These are phyloP conservation scores for Betula pendula DNA, from an alignment of 306 rosid species.

Conservation along the genomic window DNA sequence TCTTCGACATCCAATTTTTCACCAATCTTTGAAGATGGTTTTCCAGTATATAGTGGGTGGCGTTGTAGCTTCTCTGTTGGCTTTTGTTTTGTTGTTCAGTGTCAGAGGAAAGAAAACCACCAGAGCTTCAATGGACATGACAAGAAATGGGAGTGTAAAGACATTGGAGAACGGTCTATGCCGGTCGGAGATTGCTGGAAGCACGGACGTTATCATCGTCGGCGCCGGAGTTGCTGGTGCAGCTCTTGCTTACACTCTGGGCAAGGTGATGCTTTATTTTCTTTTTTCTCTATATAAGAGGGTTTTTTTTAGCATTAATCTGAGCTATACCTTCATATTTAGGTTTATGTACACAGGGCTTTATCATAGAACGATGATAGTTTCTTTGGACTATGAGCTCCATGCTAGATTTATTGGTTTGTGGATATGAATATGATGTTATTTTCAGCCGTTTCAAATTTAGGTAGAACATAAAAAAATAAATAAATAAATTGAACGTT, in stretches of 20 bases:
- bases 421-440: neutral
- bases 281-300: neutral
- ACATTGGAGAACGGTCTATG: constrained; percentile 27
- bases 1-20: neutral
- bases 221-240: constrained; percentile 97
- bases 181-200: constrained; percentile 10
- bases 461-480: neutral
- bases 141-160: constrained; percentile 15
- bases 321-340: neutral
- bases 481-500: too few species aligned
- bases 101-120: constrained; percentile 34
- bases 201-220: constrained; percentile 58
- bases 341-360: neutral
- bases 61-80: constrained; percentile 43
- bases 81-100: constrained; percentile 37
- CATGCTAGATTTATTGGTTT: neutral
- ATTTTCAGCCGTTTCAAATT: too few species aligned
- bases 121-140: constrained; percentile 16
- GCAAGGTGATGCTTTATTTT: constrained; percentile 47
- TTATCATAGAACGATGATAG: neutral
- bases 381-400: neutral
- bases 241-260: constrained; percentile 91
- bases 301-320: neutral
- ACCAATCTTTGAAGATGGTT: constrained; percentile 41
- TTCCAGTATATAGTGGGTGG: constrained; percentile 42